Conservation (phyloP, 163 green algal genomes). For the Chlamydomonas reinhardtii region DNA sequence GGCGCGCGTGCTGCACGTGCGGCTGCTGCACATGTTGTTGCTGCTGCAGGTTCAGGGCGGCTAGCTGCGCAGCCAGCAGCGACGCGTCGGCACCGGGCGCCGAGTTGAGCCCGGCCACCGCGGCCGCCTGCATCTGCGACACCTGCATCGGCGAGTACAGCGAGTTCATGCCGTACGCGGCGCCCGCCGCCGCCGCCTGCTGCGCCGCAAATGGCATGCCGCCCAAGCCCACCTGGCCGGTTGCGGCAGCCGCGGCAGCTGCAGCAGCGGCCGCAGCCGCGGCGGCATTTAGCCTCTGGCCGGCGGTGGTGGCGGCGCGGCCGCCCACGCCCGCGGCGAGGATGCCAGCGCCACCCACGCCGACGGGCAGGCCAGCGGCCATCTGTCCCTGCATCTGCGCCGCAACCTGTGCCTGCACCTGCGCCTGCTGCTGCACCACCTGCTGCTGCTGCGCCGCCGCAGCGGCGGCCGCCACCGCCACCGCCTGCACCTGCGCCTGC, state of each 20-base stretch:
- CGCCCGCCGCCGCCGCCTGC: background rate
- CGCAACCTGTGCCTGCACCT: conserved; percentile 5
- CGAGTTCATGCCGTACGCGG: background rate
- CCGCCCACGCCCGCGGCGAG: background rate
- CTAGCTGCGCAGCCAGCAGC: conserved; percentile 41
- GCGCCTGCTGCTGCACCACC: background rate
- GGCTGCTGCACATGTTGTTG: background rate
- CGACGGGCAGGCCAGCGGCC: background rate
- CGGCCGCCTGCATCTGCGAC: background rate
- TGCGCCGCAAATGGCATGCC: background rate
- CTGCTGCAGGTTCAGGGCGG: conserved; percentile 30
- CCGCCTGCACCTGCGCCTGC: conserved; percentile 30
- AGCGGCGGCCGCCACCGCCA: background rate
- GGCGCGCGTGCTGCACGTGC: background rate
- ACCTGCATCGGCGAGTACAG: background rate
- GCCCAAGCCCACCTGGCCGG: background rate
- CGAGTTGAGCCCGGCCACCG: too few species aligned
- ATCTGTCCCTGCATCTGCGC: background rate
- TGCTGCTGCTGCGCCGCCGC: background rate
- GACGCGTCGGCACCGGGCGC: background rate
- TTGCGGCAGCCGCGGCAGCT: background rate
- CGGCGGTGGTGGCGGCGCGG: background rate
- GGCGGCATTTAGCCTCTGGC: conserved; percentile 15
- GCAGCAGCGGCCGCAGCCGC: background rate
- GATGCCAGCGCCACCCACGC: background rate